These are phyloP conservation scores for Albugo candida DNA, from an alignment of 352 stramenopile species.

Conservation along the genomic window DNA sequence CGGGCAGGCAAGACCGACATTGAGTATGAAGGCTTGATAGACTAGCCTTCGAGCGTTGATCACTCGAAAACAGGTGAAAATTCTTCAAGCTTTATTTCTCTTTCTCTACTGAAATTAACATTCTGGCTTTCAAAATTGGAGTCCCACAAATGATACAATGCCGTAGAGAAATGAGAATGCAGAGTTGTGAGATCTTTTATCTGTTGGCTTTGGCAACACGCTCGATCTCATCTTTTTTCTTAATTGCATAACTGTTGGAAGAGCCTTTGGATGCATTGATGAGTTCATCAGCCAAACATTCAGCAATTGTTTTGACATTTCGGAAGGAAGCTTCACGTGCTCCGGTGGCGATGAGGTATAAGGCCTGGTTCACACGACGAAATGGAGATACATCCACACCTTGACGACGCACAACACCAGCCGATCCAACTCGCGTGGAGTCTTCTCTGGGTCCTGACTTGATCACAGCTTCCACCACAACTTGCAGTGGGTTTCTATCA, in stretches of 20 bases:
- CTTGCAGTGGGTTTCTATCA: conserved; percentile 98
- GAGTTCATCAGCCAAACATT: conserved; percentile 99
- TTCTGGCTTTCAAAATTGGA: background rate
- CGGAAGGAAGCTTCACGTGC: conserved; percentile 96
- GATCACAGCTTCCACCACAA: conserved; percentile 83
- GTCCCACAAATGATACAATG: background rate
- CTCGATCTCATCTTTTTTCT: conserved; percentile 99
- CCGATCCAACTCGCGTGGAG: conserved; percentile 97
- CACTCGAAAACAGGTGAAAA: no score
- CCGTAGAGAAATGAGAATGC: conserved; percentile 6
- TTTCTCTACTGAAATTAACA: no score
- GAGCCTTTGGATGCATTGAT: conserved; percentile 99
- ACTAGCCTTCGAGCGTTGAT: conserved; percentile 9
- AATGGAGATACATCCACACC: conserved; percentile 99
- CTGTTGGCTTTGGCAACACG: conserved; percentile 99
- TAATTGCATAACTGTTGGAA: conserved; percentile 99
- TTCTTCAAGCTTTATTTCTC: no score
- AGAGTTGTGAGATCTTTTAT: conserved; percentile 73
- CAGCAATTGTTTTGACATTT: conserved; percentile 99
- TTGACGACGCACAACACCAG: conserved; percentile 98
- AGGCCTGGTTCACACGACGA: conserved; percentile 96
- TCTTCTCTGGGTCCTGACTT: conserved; percentile 97
- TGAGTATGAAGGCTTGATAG: conserved; percentile 39
- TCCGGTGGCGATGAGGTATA: conserved; percentile 97
- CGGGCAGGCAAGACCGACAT: conserved; percentile 35